Conservation (phyloP, 345 rosid genomes). For the Jatropha curcas region DNA sequence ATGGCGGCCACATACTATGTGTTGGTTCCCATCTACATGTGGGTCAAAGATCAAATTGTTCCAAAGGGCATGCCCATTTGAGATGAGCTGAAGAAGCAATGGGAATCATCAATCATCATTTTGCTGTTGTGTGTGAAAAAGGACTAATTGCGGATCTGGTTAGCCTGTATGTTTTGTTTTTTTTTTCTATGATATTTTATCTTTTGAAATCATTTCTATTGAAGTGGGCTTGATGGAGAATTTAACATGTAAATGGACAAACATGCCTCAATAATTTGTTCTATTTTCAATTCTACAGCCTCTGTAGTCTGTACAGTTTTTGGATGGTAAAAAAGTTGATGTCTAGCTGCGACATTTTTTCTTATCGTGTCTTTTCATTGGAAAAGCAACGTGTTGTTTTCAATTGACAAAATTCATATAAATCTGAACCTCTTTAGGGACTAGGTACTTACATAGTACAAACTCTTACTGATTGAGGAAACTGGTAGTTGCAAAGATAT, state of each 20-base stretch:
- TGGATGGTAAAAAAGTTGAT: constrained; percentile 3
- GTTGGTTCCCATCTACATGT: constrained; percentile 42
- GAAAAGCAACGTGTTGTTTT: too few species aligned
- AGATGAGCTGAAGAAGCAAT: not conserved
- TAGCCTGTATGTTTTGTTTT: not conserved
- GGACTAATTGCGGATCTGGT: not conserved
- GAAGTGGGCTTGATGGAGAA: not conserved
- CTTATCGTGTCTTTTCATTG: too few species aligned
- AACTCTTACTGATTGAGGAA: too few species aligned
- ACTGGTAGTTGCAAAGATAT: too few species aligned
- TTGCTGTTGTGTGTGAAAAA: not conserved
- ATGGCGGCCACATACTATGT: constrained; percentile 35
- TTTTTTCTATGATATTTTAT: too few species aligned
- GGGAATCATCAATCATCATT: not conserved
- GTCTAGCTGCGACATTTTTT: not conserved
- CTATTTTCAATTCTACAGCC: not conserved
- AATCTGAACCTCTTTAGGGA: too few species aligned
- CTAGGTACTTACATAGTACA: too few species aligned
- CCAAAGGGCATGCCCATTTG: constrained; percentile 37
- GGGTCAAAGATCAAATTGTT: constrained; percentile 43
- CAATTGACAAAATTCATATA: too few species aligned
- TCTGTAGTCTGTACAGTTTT: constrained; percentile 1
- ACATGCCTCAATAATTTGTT: not conserved
- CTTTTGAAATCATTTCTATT: not conserved
- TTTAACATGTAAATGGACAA: not conserved